Evolutionary conservation across 2,329 filamentous ascomycete species (phyloP), one percentile per base, ranked within the genome.

Genomic region (Aspergillus candidus): DNA sequence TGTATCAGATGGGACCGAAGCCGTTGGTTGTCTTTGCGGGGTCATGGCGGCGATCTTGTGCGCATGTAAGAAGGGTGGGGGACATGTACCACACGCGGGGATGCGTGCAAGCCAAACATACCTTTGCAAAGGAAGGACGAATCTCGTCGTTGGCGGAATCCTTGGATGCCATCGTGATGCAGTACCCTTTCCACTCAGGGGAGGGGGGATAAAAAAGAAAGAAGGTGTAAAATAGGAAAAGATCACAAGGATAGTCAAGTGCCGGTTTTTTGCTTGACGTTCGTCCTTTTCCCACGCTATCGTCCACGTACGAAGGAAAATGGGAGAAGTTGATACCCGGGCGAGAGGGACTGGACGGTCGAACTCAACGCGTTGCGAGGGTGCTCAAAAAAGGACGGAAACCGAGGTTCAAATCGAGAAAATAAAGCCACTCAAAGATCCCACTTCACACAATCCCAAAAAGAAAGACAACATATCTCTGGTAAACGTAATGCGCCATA

Each of bases 61-160:
- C n/a, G 45, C 14, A 43, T 40, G 46, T 63, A 41, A 65, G 52
- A 40, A 47, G 17, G 3, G 13, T 30, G 34, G 32, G 14, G 35
- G 33, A 13, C 18, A 11, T 34, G 12, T 37, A 13, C 18, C 7
- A 29, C 6, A 18, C 13, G n/a, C 29, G 13, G 34, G 17, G 35
- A 18, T 7, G 22, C 29, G 32, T 33, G 12, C 27, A n/a, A 15
- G 15, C 33, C 27, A 29, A 29, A 57, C 73, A 46, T 71, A 87
- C 85, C 77, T 86, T 88, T 68, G 85, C 85, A 73, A 89, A 89
- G 35, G 84, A 87, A 56, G 83, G 77, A 67, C 58, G 58, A 41
- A 55, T 47, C 32, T 59, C 56, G 52, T 55, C 58, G 43, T 50
- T 44, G 31, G 56, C 51, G 41, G 57, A 53, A 44, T 51, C 54